These are phyloP conservation scores for Annulohypoxylon truncatum DNA, from an alignment of 2,329 filamentous ascomycete species.

Conservation along the genomic window DNA sequence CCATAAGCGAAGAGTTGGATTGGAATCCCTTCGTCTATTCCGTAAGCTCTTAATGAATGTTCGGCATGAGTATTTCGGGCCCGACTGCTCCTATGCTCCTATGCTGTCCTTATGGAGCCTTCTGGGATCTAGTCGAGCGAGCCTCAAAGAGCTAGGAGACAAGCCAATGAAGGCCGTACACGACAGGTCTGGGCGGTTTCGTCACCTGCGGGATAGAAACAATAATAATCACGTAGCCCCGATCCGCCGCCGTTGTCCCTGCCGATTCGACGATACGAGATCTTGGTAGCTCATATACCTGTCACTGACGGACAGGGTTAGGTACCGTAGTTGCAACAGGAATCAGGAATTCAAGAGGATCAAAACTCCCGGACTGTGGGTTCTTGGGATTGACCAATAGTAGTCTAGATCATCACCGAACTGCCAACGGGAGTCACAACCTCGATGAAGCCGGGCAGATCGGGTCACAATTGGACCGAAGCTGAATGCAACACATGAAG, in stretches of 20 bases:
- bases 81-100: conserved; percentile 13
- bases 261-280: conserved; percentile 29
- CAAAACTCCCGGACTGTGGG: conserved; percentile 30
- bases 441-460: conserved; percentile 22
- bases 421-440: conserved; percentile 20
- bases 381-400: conserved; percentile 26
- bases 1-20: conserved; percentile 10
- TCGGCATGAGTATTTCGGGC: conserved; percentile 11
- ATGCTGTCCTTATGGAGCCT: neutral
- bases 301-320: conserved; percentile 13
- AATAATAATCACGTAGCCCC: conserved; percentile 7
- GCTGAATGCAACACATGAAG: conserved; percentile 15
- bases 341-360: conserved; percentile 38
- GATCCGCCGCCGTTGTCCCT: conserved; percentile 13
- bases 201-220: conserved; percentile 39
- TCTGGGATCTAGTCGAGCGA: conserved; percentile 9
- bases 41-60: conserved; percentile 9
- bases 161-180: conserved; percentile 44
- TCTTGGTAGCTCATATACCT: conserved; percentile 24
- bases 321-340: conserved; percentile 26
- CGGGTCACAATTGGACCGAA: conserved; percentile 37
- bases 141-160: conserved; percentile 13
- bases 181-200: conserved; percentile 42
- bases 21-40: conserved; percentile 3
- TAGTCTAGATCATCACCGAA: conserved; percentile 19